Evolutionary conservation across 257 asterid species (phyloP).

Genomic region (Jaltomata sinuosa): DNA sequence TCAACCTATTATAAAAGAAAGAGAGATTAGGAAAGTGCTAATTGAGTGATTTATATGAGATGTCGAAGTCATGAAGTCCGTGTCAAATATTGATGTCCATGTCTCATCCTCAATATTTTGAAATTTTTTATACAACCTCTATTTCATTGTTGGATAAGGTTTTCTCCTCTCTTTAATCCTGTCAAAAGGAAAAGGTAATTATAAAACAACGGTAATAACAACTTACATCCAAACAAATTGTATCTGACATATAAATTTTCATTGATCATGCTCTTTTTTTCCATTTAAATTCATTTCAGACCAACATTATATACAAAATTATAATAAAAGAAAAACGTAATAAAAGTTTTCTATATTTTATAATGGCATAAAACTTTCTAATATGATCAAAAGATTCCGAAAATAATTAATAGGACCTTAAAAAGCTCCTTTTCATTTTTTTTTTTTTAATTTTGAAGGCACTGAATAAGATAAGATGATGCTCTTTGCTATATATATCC

Average conservation of each 20-base stretch:
- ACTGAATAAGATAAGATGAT: background rate
- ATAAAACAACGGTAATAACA: background rate
- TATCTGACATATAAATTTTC: background rate
- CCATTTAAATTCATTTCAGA: background rate
- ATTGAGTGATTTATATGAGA: background rate
- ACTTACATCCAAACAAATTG: background rate
- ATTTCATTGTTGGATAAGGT: background rate
- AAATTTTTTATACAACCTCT: background rate
- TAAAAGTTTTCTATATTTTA: background rate
- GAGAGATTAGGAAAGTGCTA: background rate
- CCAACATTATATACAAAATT: background rate
- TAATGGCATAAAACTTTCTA: background rate
- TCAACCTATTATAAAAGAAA: background rate
- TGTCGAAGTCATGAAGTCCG: background rate
- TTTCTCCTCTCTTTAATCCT: background rate
- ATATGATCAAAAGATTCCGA: background rate
- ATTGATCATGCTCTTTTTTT: background rate
- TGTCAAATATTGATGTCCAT: background rate
- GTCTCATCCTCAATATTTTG: background rate
- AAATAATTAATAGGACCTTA: background rate
- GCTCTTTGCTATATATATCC: background rate
- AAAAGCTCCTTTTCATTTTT: background rate
- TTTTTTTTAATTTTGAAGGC: background rate
- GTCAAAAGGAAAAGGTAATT: background rate
- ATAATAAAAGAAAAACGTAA: background rate